Conservation (phyloP, 805 yeast genomes). For the Lachancea quebecensis region DNA sequence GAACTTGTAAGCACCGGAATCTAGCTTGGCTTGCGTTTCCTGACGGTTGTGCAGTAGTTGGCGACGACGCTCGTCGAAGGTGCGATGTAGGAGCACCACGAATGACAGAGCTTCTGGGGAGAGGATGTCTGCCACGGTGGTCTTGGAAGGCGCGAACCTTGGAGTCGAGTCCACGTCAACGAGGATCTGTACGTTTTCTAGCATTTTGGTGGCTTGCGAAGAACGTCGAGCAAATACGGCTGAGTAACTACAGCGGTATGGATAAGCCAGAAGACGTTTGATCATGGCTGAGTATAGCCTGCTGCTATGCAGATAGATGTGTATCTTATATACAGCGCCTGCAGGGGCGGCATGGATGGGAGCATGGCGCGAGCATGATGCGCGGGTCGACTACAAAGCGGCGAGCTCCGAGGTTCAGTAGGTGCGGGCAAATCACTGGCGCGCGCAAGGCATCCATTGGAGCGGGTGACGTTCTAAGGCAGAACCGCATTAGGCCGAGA, state of each 20-base stretch:
- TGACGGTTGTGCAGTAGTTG: conserved; percentile 56
- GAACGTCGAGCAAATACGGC: neutral
- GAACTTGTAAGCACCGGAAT: conserved; percentile 47
- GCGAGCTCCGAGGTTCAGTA: neutral
- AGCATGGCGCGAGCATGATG: neutral
- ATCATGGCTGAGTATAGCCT: neutral
- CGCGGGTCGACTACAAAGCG: neutral
- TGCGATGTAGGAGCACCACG: conserved; percentile 65
- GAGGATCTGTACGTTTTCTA: conserved; percentile 32
- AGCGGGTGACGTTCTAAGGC: neutral
- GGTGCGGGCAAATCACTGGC: neutral
- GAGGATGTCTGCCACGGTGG: conserved; percentile 34
- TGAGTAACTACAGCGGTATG: neutral
- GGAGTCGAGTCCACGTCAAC: conserved; percentile 31
- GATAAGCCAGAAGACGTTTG: neutral
- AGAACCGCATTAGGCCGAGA: neutral
- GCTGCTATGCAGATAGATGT: too few relatives aligned
- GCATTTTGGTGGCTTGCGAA: neutral
- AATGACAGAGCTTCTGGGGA: conserved; percentile 50
- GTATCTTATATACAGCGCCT: neutral
- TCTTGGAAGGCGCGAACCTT: conserved; percentile 32
- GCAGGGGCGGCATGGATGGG: neutral
- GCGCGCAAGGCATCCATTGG: neutral
- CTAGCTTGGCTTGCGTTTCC: conserved; percentile 52
- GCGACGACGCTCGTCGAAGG: conserved; percentile 58